Evolutionary conservation across 116 monocot species (phyloP).

Genomic region (Posidonia oceanica): DNA sequence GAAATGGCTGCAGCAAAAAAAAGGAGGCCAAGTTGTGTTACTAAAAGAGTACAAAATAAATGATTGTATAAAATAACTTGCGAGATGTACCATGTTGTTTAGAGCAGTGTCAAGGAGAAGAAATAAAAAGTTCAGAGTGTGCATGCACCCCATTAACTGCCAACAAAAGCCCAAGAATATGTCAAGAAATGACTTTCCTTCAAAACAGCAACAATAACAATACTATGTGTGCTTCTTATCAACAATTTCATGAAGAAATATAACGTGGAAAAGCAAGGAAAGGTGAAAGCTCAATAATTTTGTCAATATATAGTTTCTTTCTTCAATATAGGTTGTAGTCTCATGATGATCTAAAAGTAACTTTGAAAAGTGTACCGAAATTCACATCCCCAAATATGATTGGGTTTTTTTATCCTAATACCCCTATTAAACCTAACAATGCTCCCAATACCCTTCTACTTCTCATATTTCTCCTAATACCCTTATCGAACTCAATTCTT

Average conservation of each 20-base stretch:
- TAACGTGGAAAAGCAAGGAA: not conserved
- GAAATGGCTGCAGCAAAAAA: slow-evolving; percentile 43
- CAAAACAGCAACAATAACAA: not conserved
- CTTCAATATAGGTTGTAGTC: not conserved
- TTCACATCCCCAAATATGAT: no score
- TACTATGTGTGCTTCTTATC: not conserved
- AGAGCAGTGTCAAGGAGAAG: slow-evolving; percentile 12
- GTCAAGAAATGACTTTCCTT: not conserved
- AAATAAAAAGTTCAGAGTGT: slow-evolving; percentile 2
- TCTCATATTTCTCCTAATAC: no score
- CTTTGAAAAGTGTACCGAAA: no score
- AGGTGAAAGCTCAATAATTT: not conserved
- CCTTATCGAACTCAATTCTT: no score
- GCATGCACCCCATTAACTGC: slow-evolving; percentile 13
- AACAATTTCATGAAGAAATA: not conserved
- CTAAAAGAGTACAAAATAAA: not conserved
- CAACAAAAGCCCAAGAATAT: not conserved
- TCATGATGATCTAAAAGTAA: not conserved
- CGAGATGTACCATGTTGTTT: slow-evolving; percentile 1
- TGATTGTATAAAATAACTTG: not conserved
- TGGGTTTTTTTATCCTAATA: no score
- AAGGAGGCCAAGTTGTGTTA: not conserved
- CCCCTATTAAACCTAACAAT: no score
- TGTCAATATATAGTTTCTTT: not conserved
- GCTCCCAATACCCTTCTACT: no score